Base-by-base conservation (phyloP, 1,284 basidiomycete genomes). In the Hemileia vastatrix region DNA sequence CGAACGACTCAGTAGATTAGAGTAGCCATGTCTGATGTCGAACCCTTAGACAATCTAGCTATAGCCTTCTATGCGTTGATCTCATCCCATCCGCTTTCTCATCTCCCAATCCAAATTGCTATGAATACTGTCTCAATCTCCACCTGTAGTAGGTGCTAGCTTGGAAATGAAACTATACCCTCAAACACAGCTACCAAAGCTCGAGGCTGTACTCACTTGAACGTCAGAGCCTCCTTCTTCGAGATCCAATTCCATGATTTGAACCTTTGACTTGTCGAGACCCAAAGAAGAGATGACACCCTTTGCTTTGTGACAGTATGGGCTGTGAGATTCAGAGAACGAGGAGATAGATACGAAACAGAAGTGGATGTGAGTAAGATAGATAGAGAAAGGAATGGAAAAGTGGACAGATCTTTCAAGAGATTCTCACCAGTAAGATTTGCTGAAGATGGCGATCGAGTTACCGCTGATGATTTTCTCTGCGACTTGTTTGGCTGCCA, bases 401-500 rank as follows among this genome's bases (percentile, higher is more conserved):
- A 43, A 49, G 47, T 32, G 1, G 19, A 47, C 9, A 8, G 32
- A 21, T 23, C 23, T 48, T 13, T 44, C 48, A 45, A n/a, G 11
- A 58, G 53, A 63, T 59, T 66, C 51, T 6, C 64, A 65, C 57
- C 64, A 67, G 64, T 66, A 68, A 53, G 56, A 70, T 73, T 78
- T 78, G 67, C 68, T 71, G 66, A 78, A 78, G 23, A 78, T 70
- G n/a, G 75, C 76, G 40, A 77, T 64, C 48, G 71, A 67, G 63
- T 73, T 67, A 27, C 68, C 66, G 1, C 63, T 63, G 67, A 78
- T 77, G 63, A 74, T 70, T 51, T 71, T 65, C 57, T 75, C 75
- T 52, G 74, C 75, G 27, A 68, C 64, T 44, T 71, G 62, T 62
- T 75, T 76, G 47, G 68, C 74, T 8, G 73, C 67, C 76, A 76